phyloP scores from a whole-genome alignment of 1,284 basidiomycete genomes.

The Melampsora americana region DNA sequence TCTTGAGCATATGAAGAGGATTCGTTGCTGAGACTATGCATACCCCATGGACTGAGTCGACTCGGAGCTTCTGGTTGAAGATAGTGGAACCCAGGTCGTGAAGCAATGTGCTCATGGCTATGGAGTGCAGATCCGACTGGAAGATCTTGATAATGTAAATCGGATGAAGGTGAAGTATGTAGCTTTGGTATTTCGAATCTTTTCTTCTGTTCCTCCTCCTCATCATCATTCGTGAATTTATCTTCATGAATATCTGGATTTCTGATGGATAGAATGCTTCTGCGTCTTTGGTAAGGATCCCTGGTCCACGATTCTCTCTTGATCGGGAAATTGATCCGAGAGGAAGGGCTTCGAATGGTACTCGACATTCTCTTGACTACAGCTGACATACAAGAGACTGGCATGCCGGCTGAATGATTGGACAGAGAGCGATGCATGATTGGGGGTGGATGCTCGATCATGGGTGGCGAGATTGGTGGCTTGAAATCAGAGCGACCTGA shows the following conservation, averaged over 20 bases:
- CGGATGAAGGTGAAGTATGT: too few species aligned
- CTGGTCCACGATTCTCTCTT: constrained; percentile 11
- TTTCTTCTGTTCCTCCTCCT: too few species aligned
- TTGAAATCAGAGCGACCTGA: constrained; percentile 21
- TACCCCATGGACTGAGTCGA: too few species aligned
- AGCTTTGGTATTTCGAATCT: too few species aligned
- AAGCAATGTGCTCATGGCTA: too few species aligned
- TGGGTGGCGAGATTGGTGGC: constrained; percentile 35
- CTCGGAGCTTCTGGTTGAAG: too few species aligned
- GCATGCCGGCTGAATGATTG: background rate
- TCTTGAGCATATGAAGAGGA: too few species aligned
- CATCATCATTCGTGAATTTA: too few species aligned
- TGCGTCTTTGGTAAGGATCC: constrained; percentile 11
- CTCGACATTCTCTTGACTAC: background rate
- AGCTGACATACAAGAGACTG: background rate
- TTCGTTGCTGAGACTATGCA: too few species aligned
- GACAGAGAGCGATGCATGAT: constrained; percentile 12
- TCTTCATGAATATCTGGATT: constrained; percentile 19
- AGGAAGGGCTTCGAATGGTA: constrained; percentile 7
- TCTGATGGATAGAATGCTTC: constrained; percentile 3
- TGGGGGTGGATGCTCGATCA: constrained; percentile 27
- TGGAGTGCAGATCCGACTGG: too few species aligned
- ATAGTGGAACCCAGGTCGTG: too few species aligned
- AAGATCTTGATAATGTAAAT: too few species aligned
- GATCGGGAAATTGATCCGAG: constrained; percentile 3